These are phyloP conservation scores for Annulohypoxylon bovei DNA, from an alignment of 495 filamentous ascomycete species.

Conservation along the genomic window DNA sequence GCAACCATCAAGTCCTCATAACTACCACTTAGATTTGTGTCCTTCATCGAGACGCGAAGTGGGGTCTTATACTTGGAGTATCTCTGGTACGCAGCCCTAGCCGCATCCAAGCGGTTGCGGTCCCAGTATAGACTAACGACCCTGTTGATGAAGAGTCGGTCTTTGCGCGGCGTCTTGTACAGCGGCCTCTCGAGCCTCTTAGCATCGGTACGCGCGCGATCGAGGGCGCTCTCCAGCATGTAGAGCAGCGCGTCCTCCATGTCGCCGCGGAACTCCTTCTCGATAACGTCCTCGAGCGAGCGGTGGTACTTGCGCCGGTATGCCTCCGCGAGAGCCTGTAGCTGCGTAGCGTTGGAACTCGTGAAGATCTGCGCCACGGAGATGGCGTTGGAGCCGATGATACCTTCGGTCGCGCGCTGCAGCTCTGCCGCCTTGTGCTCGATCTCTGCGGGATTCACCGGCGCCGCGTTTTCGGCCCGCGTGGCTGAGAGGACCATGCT, in stretches of 20 bases:
- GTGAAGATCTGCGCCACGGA: conserved; percentile 73
- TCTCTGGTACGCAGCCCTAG: conserved; percentile 70
- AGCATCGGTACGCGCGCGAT: conserved; percentile 77
- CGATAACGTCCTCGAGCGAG: conserved; percentile 69
- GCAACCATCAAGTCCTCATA: conserved; percentile 28
- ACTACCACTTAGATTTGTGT: conserved; percentile 6
- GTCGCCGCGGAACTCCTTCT: conserved; percentile 74
- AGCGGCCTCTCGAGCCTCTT: conserved; percentile 73
- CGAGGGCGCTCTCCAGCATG: conserved; percentile 71
- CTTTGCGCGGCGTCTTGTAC: conserved; percentile 78
- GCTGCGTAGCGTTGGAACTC: conserved; percentile 68
- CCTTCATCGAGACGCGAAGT: conserved; percentile 6
- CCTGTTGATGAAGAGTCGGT: conserved; percentile 69
- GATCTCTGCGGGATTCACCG: conserved; percentile 62
- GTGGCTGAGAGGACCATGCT: conserved; percentile 67
- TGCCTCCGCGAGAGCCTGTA: conserved; percentile 70
- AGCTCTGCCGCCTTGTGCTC: conserved; percentile 69
- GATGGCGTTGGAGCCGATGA: conserved; percentile 48
- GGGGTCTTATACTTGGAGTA: conserved; percentile 47
- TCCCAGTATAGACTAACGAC: conserved; percentile 77
- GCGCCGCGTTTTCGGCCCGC: conserved; percentile 70
- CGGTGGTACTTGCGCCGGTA: conserved; percentile 68
- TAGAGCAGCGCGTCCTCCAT: conserved; percentile 71
- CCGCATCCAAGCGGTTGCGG: conserved; percentile 66
- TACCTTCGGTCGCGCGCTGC: conserved; percentile 67